phyloP scores from a whole-genome alignment of 2,329 filamentous ascomycete species.

The Cadophora sp. region DNA sequence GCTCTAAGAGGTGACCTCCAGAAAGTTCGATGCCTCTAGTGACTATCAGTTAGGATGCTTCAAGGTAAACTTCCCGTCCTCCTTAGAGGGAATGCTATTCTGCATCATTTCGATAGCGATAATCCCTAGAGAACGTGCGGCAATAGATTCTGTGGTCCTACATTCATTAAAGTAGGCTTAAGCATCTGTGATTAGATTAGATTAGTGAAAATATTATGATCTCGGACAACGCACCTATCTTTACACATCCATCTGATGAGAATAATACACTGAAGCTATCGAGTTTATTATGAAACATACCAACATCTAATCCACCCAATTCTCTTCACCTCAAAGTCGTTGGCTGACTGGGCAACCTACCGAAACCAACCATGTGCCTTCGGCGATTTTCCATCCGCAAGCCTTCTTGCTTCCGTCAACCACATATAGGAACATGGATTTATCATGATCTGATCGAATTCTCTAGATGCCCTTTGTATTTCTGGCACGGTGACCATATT shows the following conservation, averaged over 20 bases:
- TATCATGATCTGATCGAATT: too few species aligned
- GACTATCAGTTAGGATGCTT: conserved; percentile 8
- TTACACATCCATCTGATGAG: background rate
- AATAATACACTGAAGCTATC: background rate
- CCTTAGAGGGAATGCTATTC: background rate
- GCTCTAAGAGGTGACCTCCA: conserved; percentile 20
- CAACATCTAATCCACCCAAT: too few species aligned
- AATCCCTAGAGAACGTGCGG: background rate
- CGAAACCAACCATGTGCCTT: too few species aligned
- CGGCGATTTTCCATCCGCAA: too few species aligned
- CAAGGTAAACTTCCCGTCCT: background rate
- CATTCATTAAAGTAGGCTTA: conserved; percentile 9
- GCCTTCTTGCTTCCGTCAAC: too few species aligned
- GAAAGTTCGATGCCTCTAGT: conserved; percentile 23
- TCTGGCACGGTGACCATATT: too few species aligned
- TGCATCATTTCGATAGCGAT: conserved; percentile 7
- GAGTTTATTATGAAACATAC: background rate
- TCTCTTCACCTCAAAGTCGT: too few species aligned
- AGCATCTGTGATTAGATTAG: background rate
- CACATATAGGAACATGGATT: too few species aligned
- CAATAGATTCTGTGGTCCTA: background rate
- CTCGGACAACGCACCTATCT: background rate
- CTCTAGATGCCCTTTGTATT: too few species aligned
- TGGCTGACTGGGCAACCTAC: too few species aligned
- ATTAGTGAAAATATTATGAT: background rate